Evolutionary conservation across 345 rosid genomes (phyloP), one percentile per base, ranked within the genome.

Genomic region (Eucalyptus polybractea): DNA sequence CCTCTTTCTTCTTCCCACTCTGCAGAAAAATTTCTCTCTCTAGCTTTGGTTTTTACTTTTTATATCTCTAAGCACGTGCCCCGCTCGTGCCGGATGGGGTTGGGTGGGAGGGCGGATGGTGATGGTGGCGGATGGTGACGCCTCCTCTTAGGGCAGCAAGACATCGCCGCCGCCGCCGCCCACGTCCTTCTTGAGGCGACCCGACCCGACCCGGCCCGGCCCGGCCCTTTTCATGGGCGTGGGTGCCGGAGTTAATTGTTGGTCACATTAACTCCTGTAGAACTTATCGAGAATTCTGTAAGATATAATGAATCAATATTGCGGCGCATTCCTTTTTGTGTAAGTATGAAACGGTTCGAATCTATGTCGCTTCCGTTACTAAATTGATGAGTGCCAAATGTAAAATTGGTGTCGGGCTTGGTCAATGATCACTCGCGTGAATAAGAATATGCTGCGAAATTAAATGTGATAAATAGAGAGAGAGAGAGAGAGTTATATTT

Each of bases 391-490:
- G 58, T 53, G 25, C 58, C 25, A 53, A 53, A 53, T 53, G 5
- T 53, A 53, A 53, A 1, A 8, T 0, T 8, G 2, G 58, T 4
- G 10, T 53, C 0, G 0, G 2, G 10, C 58, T 53, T 53, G 10
- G 58, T 21, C 25, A 53, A 21, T 53, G 25, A 53, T 53, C 10
- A 53, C 58, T 21, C 0, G 25, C 2, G 1, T 31, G 1, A 67
- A 16, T 33, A 65, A n/a, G 3, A 65, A 15, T 2, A n/a, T n/a
- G 21, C 4, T 1, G 9, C 1, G 4, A 17, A 51, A 51, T 51
- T 51, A 51, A 51, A 51, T 51, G 1, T 7, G 56, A 51, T 7
- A 51, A 51, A 51, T 6, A 16, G 21, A 6, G 22, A 3, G 22
- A 51, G 22, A 3, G 22, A 51, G 22, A 3, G 4, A 40, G 22